Percentiles rank a stretch among this genome's conserved stretches.
phyloP scores from a whole-genome alignment of 257 asterid species.

The Handroanthus guayacan region DNA sequence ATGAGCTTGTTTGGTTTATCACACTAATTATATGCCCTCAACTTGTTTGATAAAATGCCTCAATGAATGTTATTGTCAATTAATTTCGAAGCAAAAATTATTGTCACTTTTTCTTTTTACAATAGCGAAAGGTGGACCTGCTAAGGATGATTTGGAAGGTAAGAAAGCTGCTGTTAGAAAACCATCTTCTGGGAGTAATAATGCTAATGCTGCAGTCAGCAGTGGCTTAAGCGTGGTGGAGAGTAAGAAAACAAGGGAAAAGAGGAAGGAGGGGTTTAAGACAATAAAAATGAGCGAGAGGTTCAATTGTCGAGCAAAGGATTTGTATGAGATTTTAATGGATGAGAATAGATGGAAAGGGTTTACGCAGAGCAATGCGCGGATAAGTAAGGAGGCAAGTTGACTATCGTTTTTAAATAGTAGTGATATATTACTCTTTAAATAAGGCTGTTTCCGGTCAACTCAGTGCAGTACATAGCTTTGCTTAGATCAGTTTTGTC shows the following conservation, averaged over 20 bases:
- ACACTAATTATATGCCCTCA: no score
- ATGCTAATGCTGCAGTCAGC: constrained; percentile 17
- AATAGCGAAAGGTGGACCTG: constrained; percentile 91
- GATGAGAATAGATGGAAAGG: constrained; percentile 99
- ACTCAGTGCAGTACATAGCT: background rate
- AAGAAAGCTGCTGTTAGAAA: constrained; percentile 56
- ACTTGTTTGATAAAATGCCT: no score
- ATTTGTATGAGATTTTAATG: constrained; percentile 88
- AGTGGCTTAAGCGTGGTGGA: constrained; percentile 38
- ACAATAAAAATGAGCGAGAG: constrained; percentile 88
- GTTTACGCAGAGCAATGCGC: constrained; percentile 91
- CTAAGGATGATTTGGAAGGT: constrained; percentile 83
- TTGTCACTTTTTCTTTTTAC: no score
- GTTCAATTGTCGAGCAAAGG: constrained; percentile 78
- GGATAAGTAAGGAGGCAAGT: constrained; percentile 57
- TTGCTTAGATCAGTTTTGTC: background rate
- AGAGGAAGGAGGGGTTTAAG: constrained; percentile 89
- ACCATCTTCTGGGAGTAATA: constrained; percentile 35
- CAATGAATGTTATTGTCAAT: no score
- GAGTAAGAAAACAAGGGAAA: constrained; percentile 55
- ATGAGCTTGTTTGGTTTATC: no score
- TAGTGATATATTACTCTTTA: background rate
- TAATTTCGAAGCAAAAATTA: no score
- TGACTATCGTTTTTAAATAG: background rate
- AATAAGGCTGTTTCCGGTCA: background rate